Evolutionary conservation across 2,329 filamentous ascomycete genomes (phyloP), one percentile per base, ranked within the genome.

Genomic region (Colletotrichum theobromicola): DNA sequence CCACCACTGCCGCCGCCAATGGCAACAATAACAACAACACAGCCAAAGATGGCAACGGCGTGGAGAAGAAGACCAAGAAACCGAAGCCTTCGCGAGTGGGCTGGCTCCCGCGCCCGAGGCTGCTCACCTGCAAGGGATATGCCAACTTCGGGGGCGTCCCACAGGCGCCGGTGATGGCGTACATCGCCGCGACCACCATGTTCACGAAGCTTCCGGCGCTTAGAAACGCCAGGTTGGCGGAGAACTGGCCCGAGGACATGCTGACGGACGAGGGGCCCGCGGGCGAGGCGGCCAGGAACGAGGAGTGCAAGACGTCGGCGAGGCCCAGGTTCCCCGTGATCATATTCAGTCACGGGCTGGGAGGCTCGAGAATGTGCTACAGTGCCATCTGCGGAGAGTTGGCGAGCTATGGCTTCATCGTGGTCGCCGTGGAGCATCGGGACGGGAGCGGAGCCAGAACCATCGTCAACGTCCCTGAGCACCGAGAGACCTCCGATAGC

Each of bases 331-430:
- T 93, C 74, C 91, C 92, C 2, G 83, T 93, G 26, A 85, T 94
- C 37, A 85, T 94, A 26, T 94, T 94, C 81, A 92, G 90, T 77
- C 92, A 94, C 80, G 92, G 92, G 0, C 82, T 94, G 7, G 91
- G 92, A 7, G 92, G 91, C 0, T 92, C 90, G 3, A 84, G 91
- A 61, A 93, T 91, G 4, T 89, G 88, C 76, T 93, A 92, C 78
- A 92, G 89, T 21, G 87, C 88, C 18, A 84, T 93, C 3, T 93
- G 91, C 77, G 90, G 91, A 9, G 91, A 94, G 76, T 89, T 94
- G 76, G 92, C 91, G 0, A 92, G 90, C 78, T 91, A 92, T 77
- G 91, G 92, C 0, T 92, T 93, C 77, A 84, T 94, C 1, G 91
- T 94, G 0, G 88, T 91, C 37, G 90, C 91, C 0, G 79, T 94